phyloP scores from a whole-genome alignment of 495 filamentous ascomycete species.

The Opeltia flavorubescens region DNA sequence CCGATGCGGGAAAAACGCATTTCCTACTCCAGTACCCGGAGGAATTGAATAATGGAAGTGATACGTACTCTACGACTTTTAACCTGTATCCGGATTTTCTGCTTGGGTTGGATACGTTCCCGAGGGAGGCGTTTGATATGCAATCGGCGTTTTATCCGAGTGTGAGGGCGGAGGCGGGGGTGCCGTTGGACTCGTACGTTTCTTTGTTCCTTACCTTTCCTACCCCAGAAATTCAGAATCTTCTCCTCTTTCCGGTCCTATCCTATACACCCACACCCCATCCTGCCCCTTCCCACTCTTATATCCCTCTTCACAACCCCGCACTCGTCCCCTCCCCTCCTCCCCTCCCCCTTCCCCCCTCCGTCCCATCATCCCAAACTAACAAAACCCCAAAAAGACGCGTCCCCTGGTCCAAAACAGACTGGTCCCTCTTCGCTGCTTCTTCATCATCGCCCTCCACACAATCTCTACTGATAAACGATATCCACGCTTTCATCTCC shows the following conservation, averaged over 20 bases:
- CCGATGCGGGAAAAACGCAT: constrained; percentile 25
- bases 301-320: constrained; percentile 9
- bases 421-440: constrained; percentile 23
- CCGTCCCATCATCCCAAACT: not conserved
- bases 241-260: constrained; percentile 13
- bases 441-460: constrained; percentile 7
- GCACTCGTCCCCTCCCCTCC: not conserved
- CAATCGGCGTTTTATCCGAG: constrained; percentile 25
- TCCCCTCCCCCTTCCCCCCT: not conserved
- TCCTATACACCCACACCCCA: constrained; percentile 4
- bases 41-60: no score
- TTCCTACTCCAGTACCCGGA: constrained; percentile 18
- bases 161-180: constrained; percentile 27
- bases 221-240: constrained; percentile 7
- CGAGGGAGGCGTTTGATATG: constrained; percentile 24
- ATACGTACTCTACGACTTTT: constrained; percentile 29
- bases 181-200: constrained; percentile 29
- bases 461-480: constrained; percentile 19
- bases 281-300: not conserved
- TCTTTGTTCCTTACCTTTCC: constrained; percentile 14
- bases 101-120: constrained; percentile 28
- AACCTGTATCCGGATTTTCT: constrained; percentile 33
- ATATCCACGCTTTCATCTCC: constrained; percentile 29
- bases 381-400: not conserved
- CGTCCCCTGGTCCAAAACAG: constrained; percentile 23